Percentiles rank a stretch among this genome's conserved stretches.
Conservation (phyloP, 768 basidiomycete genomes). For the Phlegmacium glaucopus region DNA sequence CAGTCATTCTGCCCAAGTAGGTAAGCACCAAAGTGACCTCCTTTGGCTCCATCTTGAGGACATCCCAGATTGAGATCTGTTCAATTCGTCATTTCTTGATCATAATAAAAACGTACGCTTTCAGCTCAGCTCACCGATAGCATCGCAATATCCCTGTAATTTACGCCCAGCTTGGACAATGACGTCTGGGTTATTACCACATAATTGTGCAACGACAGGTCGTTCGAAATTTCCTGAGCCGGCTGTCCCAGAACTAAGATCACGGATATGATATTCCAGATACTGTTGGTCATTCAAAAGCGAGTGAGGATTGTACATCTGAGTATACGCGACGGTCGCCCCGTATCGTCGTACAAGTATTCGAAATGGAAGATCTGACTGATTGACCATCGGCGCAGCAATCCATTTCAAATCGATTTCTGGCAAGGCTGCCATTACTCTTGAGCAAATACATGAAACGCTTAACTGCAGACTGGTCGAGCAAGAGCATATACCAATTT, state of each 20-base stretch:
- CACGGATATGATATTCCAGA: slow-evolving; percentile 58
- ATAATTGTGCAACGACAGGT: slow-evolving; percentile 70
- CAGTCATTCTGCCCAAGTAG: slow-evolving; percentile 72
- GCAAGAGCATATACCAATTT: no score
- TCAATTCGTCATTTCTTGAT: not conserved
- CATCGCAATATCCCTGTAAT: slow-evolving; percentile 60
- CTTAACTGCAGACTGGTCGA: no score
- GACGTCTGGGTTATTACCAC: slow-evolving; percentile 63
- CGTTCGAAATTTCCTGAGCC: slow-evolving; percentile 24
- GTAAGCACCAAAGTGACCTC: slow-evolving; percentile 72
- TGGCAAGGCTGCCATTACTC: not conserved
- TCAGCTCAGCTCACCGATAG: slow-evolving; percentile 54
- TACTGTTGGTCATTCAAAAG: slow-evolving; percentile 65
- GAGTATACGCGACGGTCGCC: slow-evolving; percentile 68
- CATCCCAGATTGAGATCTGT: slow-evolving; percentile 81
- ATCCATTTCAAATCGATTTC: slow-evolving; percentile 36
- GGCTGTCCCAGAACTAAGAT: slow-evolving; percentile 33
- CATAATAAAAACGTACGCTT: not conserved
- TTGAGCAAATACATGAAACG: no score
- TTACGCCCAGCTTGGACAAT: slow-evolving; percentile 60
- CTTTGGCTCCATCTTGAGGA: slow-evolving; percentile 65
- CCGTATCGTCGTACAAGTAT: slow-evolving; percentile 58
- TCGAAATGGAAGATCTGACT: slow-evolving; percentile 76
- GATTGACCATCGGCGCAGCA: slow-evolving; percentile 77
- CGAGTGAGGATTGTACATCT: slow-evolving; percentile 68